Percentiles rank a stretch among this genome's conserved stretches.
phyloP scores from a whole-genome alignment of 2,329 filamentous ascomycete species.

The Fusarium xylarioides region DNA sequence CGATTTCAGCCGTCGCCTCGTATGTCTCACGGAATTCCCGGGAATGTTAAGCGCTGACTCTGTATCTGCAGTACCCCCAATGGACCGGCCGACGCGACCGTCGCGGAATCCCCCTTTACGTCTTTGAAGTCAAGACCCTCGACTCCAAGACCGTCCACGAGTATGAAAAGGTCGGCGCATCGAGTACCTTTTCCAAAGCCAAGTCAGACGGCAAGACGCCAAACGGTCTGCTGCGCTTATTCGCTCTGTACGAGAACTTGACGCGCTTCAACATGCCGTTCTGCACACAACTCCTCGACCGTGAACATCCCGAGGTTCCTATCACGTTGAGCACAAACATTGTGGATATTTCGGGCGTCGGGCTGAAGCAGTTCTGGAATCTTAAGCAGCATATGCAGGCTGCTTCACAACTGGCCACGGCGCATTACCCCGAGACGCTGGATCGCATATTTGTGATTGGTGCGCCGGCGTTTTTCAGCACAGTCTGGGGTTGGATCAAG shows the following conservation, averaged over 20 bases:
- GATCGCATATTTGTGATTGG: conserved; percentile 78
- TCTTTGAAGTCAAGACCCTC: conserved; percentile 86
- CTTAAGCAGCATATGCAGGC: conserved; percentile 94
- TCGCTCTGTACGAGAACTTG: conserved; percentile 93
- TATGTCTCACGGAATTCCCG: conserved; percentile 47
- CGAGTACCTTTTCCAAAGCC: conserved; percentile 67
- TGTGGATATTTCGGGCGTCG: conserved; percentile 88
- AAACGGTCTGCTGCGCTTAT: conserved; percentile 82
- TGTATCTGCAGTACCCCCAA: conserved; percentile 78
- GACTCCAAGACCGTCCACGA: conserved; percentile 82
- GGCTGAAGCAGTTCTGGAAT: conserved; percentile 95
- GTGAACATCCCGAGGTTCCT: conserved; percentile 80
- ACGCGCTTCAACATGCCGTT: conserved; percentile 87
- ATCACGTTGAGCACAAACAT: conserved; percentile 95
- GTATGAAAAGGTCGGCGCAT: conserved; percentile 75
- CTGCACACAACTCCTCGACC: conserved; percentile 77
- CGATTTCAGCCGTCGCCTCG: conserved; percentile 80
- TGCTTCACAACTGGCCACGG: conserved; percentile 85
- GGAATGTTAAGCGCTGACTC: conserved; percentile 1
- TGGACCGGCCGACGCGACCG: conserved; percentile 92
- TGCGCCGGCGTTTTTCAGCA: conserved; percentile 89
- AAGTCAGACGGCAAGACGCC: conserved; percentile 73
- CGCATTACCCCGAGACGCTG: conserved; percentile 93
- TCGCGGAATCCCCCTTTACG: conserved; percentile 89
- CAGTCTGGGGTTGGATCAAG: conserved; percentile 95